Conservation (phyloP, 225 moss, liverwort and hornwort genomes). For the Rhytidiadelphus loreus region DNA sequence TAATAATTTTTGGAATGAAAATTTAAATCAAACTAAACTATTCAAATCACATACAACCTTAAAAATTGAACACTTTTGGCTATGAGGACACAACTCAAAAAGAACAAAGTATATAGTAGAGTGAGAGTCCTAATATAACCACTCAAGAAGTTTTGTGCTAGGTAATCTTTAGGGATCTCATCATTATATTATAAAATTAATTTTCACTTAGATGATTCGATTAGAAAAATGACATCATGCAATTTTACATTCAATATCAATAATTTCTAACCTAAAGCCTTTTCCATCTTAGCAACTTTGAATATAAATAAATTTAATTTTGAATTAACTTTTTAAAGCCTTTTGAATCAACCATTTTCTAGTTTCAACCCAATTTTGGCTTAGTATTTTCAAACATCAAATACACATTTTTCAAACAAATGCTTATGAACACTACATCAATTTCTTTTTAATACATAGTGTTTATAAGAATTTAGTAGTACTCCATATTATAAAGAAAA, state of each 20-base stretch:
- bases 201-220: neutral
- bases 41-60: neutral
- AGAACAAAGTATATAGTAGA: rapidly evolving
- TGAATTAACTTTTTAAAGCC: neutral
- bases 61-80: neutral
- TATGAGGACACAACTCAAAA: rapidly evolving
- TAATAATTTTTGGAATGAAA: neutral
- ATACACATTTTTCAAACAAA: neutral
- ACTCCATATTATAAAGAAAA: too few relatives aligned
- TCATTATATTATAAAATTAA: neutral
- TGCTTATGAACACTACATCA: neutral
- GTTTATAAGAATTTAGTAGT: too few relatives aligned
- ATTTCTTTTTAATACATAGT: too few relatives aligned
- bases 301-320: neutral
- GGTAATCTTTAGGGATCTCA: neutral
- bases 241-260: neutral
- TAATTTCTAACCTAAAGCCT: neutral
- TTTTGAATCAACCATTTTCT: neutral
- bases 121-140: neutral
- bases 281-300: neutral
- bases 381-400: neutral
- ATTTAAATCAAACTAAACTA: neutral
- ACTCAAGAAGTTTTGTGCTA: neutral
- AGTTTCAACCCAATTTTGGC: neutral
- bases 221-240: neutral